Percentiles rank a stretch among this genome's conserved stretches.
These are phyloP conservation scores for Alternaria sp. DNA, from an alignment of 2,329 filamentous ascomycete species.

Conservation along the genomic window DNA sequence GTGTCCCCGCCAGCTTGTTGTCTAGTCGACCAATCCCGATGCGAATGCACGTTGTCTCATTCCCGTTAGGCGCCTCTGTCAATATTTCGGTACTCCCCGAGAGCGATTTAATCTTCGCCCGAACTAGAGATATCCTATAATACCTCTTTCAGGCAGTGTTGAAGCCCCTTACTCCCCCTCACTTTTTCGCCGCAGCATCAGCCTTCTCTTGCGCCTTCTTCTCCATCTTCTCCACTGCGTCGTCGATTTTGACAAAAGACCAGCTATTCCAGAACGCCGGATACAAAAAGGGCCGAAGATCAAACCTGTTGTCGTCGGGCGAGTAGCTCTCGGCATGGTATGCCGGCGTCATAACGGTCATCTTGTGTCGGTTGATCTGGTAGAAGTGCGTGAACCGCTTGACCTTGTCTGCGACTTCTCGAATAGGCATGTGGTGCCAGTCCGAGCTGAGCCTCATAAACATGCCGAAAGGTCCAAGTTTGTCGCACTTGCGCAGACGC, in stretches of 20 bases:
- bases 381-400: slow-evolving; percentile 53
- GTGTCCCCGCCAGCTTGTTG: not conserved
- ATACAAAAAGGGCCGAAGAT: slow-evolving; percentile 56
- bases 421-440: slow-evolving; percentile 38
- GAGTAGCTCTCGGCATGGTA: slow-evolving; percentile 59
- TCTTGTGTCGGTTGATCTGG: slow-evolving; percentile 36
- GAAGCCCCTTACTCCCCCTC: not conserved
- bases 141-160: no score
- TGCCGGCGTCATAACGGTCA: slow-evolving; percentile 40
- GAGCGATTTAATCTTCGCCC: not conserved
- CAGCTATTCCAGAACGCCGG: slow-evolving; percentile 51
- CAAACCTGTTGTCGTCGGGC: slow-evolving; percentile 67
- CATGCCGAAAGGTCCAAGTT: slow-evolving; percentile 61
- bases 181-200: not conserved
- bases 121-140: not conserved
- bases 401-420: slow-evolving; percentile 58
- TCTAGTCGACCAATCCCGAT: not conserved
- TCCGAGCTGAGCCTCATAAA: slow-evolving; percentile 62
- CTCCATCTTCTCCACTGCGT: slow-evolving; percentile 44
- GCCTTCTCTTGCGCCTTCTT: slow-evolving; percentile 24
- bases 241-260: slow-evolving; percentile 50
- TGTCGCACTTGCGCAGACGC: slow-evolving; percentile 55
- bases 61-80: not conserved
- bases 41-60: not conserved
- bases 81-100: not conserved